Percentiles rank a stretch among this genome's conserved stretches.
These are phyloP conservation scores for Tetrapisispora taiwanensis DNA, from an alignment of 805 yeast genomes.

Conservation along the genomic window DNA sequence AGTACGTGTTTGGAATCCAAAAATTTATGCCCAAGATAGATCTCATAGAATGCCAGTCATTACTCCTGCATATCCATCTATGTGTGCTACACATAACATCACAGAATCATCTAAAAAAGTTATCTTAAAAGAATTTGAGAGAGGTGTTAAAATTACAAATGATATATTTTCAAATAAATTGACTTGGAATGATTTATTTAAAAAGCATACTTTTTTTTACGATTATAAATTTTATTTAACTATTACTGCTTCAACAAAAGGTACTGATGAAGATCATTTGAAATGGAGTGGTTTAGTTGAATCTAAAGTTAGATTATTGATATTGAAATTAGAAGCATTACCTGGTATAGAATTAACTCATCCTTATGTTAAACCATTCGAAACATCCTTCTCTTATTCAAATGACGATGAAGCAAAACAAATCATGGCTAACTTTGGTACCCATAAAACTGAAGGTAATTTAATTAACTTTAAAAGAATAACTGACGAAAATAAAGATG, in stretches of 20 bases:
- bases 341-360: slow-evolving; percentile 77
- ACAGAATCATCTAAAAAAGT: slow-evolving; percentile 79
- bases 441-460: slow-evolving; percentile 39
- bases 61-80: slow-evolving; percentile 84
- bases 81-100: slow-evolving; percentile 98
- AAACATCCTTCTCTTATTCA: slow-evolving; percentile 38
- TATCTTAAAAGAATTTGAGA: slow-evolving; percentile 64
- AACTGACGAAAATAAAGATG: slow-evolving; percentile 30
- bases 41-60: slow-evolving; percentile 94
- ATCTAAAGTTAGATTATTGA: slow-evolving; percentile 70
- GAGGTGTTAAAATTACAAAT: slow-evolving; percentile 64
- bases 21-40: slow-evolving; percentile 78
- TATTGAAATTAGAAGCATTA: slow-evolving; percentile 69
- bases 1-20: slow-evolving; percentile 95
- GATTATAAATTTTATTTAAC: slow-evolving; percentile 81
- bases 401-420: slow-evolving; percentile 46
- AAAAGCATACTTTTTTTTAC: slow-evolving; percentile 71
- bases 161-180: slow-evolving; percentile 55
- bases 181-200: slow-evolving; percentile 67
- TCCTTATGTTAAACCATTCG: slow-evolving; percentile 77
- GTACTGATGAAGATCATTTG: slow-evolving; percentile 68
- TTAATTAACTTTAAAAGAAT: slow-evolving; percentile 25
- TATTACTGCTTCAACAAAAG: slow-evolving; percentile 65
- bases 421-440: slow-evolving; percentile 55
- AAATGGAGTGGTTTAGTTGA: slow-evolving; percentile 93